Percentiles rank a stretch among this genome's conserved stretches.
Evolutionary conservation across 2,329 filamentous ascomycete species (phyloP).

Genomic region (Rachicladosporium sp.): DNA sequence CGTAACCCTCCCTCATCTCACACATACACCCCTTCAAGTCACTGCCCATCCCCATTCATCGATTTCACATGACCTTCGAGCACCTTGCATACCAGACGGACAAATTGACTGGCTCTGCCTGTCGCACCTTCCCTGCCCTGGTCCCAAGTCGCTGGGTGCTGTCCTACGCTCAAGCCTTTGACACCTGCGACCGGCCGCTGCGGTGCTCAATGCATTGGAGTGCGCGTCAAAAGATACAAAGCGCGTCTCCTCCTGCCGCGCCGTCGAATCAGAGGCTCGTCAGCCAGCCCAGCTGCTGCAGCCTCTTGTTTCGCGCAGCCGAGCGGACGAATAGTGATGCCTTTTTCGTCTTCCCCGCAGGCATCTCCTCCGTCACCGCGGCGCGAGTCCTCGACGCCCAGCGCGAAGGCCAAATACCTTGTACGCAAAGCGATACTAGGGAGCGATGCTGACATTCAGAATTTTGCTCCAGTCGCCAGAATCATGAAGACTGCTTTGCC

Average conservation of each 20-base stretch:
- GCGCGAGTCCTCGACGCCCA: slow-evolving; percentile 7
- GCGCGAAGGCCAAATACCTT: slow-evolving; percentile 7
- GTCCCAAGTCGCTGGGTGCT: too few species aligned
- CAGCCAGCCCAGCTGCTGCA: slow-evolving; percentile 11
- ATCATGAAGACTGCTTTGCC: slow-evolving; percentile 98
- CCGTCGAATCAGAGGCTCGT: too few species aligned
- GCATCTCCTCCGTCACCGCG: slow-evolving; percentile 12
- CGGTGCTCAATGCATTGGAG: too few species aligned
- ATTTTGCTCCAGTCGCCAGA: slow-evolving; percentile 89
- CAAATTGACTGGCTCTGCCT: slow-evolving; percentile 4
- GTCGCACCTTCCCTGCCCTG: slow-evolving; percentile 1
- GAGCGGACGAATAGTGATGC: slow-evolving; percentile 28
- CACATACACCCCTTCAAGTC: slow-evolving; percentile 2
- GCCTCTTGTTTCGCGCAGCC: slow-evolving; percentile 18
- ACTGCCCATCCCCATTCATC: slow-evolving; percentile 1
- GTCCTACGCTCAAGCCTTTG: too few species aligned
- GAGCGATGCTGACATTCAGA: slow-evolving; percentile 85
- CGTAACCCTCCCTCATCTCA: slow-evolving; percentile 35
- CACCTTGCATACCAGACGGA: slow-evolving; percentile 14
- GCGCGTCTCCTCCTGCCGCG: too few species aligned
- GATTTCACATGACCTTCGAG: slow-evolving; percentile 9
- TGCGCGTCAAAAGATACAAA: too few species aligned
- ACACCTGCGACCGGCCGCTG: too few species aligned
- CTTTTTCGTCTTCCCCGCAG: slow-evolving; percentile 24
- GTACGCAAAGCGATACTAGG: slow-evolving; percentile 23